Evolutionary conservation across 768 basidiomycete species (phyloP), one percentile per base, ranked within the genome.

Genomic region (Xerocomellus amylosporus): DNA sequence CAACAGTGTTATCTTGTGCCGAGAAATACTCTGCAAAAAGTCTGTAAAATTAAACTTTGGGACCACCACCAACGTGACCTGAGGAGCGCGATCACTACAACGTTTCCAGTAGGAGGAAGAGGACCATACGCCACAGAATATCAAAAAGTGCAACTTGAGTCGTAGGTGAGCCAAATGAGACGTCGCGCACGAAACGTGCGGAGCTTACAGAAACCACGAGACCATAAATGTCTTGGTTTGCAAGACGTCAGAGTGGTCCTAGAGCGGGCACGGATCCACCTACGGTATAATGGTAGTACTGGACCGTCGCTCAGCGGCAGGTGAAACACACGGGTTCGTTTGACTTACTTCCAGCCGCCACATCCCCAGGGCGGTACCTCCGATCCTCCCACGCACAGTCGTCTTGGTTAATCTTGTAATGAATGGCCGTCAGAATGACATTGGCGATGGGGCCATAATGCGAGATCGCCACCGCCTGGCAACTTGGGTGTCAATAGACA

Each of bases 361-460:
- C 73, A 61, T 88, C 86, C 0, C 86, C 87, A 20, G 82, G 79
- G 46, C 66, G 64, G 73, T 75, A 67, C 56, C 73, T 63, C 74
- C 74, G 63, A 69, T 70, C 51, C 66, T 78, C 70, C 70, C 71
- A 51, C 49, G 67, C 31, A 68, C 70, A 63, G 30, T 68, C 68
- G 47, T 81, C 75, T 33, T 68, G 64, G 53, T 71, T 71, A 9
- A 80, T 58, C 40, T 73, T 75, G 59, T 76, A 76, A 60, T 83
- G 83, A 38, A 74, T 53, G 1, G 77, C 78, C 73, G 74, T 83
- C 68, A 86, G 84, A n/a, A 86, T 63, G 5, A 84, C 70, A 62
- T 87, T 88, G 17, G 79, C 75, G 30, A 88, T 84, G 6, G 87
- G 78, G 0, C 78, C 68, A 63, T 82, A 84, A 65, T 90, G 88